Base-by-base conservation (phyloP, 257 asterid genomes). In the Paraleonurus japonicus region DNA sequence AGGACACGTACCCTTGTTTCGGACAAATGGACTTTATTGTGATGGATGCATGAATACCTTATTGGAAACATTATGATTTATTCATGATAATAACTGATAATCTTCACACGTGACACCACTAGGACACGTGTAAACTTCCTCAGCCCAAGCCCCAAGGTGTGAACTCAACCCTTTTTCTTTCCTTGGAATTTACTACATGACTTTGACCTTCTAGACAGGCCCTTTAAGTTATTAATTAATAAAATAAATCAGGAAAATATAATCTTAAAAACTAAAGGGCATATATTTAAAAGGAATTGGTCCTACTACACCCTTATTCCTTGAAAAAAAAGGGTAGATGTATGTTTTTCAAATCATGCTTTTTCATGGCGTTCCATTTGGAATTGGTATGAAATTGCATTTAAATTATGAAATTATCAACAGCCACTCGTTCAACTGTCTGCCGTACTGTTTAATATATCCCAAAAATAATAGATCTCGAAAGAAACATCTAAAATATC, bases 131-230 rank as follows among this genome's bases (percentile, higher is more conserved):
- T 57, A 15, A 37, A 63, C 30, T 11, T 47, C 71, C 70, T 22
- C 69, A 30, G 61, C 51, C 24, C 24, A 78, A 73, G 82, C 73
- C 39, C 58, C 65, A 45, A 33, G 59, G 28, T 69, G 78, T 75
- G 82, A 81, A 73, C 53, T 2, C 76, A 73, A 70, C 41, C 4
- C 74, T 16, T 47, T 54, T 51, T 17, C 78, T 62, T 67, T 75
- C 41, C 61, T 57, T 27, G 4, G 68, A 69, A 67, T 16, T 32
- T 71, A 53, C 58, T 26, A 4, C 55, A 45, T 12, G 35, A 59
- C 67, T 35, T 2, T 61, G 69, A 77, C 89, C 85, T 85, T 85
- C 89, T 85, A 82, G 86, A 78, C 0, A 33, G 2, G 7, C 19
- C 10, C 13, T 6, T 17, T 4, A 37, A 6, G 4, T 5, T 8